Evolutionary conservation across 2,329 filamentous ascomycete species (phyloP), one percentile per base, ranked within the genome.

Genomic region (Pezizomycotina sp.): DNA sequence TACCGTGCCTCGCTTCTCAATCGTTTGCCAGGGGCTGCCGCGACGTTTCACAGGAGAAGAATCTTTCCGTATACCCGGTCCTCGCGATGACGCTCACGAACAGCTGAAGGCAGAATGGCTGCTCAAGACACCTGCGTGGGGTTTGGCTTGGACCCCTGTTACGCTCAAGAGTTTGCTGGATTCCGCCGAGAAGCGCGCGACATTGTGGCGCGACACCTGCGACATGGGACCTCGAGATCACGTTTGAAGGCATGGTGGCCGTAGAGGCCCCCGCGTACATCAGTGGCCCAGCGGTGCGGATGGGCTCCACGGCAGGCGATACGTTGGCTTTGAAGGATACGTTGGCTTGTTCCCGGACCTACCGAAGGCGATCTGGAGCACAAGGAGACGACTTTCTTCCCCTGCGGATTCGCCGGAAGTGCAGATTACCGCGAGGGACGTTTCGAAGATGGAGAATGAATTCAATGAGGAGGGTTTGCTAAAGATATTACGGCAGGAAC

Each of bases 201-300:
- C 10, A 36, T 43, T 13, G 32, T 43, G 1, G 36, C 36, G 41
- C 36, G 8, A 43, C 38, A 27, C 32, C 32, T 5, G 41, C 36
- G 3, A 16, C 36, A 3, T 43, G 41, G 41, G 41, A 43, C 10
- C 28, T 43, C 10, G 20, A 36, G 2, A 43, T 43, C 9, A 36
- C 39, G 3, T 43, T 43, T 26, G 41, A 43, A 27, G 41, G 41
- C 2, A 43, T 43, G 41, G 41, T 43, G 5, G 41, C 41, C 3
- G 41, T 43, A 1, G 41, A 43, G 20, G 36, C 41, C 2, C 31
- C 39, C 10, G 36, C 31, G 18, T 43, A 43, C n/a, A n/a, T n/a
- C n/a, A n/a, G n/a, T n/a, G n/a, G n/a, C n/a, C n/a, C n/a, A n/a
- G n/a, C n/a, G n/a, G n/a, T 15, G 41, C 41, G 5, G 38, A 35